phyloP scores from a whole-genome alignment of 164 flowering plant genomes.

The Piper betle region DNA sequence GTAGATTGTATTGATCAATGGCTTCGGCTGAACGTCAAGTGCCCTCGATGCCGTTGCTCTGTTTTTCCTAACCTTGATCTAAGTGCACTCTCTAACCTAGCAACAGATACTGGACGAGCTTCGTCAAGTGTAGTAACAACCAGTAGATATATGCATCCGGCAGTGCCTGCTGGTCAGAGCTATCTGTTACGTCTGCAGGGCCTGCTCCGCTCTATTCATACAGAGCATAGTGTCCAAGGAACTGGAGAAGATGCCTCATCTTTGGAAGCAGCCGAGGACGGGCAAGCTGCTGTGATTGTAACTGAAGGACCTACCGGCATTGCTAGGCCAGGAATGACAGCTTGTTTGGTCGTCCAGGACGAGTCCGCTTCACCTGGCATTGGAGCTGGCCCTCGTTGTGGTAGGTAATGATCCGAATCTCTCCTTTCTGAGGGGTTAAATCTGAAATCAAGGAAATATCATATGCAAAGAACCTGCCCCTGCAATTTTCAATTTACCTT shows the following conservation, averaged over 20 bases:
- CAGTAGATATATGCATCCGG: conserved; percentile 38
- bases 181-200: conserved; percentile 70
- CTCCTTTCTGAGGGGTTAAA: neutral
- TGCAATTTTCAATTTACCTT: neutral
- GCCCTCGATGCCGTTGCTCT: conserved; percentile 93
- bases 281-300: conserved; percentile 13
- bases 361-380: neutral
- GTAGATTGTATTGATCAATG: conserved; percentile 95
- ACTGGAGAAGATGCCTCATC: conserved; percentile 20
- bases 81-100: conserved; percentile 72
- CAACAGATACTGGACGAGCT: conserved; percentile 49
- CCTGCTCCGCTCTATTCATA: conserved; percentile 48
- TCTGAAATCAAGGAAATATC: too few species aligned
- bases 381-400: neutral
- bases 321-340: neutral
- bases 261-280: conserved; percentile 50
- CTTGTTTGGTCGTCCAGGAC: conserved; percentile 1
- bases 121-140: conserved; percentile 37
- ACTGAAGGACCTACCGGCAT: conserved; percentile 3
- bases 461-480: neutral
- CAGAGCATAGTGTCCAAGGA: conserved; percentile 33
- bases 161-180: conserved; percentile 60
- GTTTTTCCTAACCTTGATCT: conserved; percentile 96
- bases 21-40: conserved; percentile 90
- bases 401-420: neutral